Conservation (phyloP, 75 land plant genomes). For the Sequoia sempervirens region DNA sequence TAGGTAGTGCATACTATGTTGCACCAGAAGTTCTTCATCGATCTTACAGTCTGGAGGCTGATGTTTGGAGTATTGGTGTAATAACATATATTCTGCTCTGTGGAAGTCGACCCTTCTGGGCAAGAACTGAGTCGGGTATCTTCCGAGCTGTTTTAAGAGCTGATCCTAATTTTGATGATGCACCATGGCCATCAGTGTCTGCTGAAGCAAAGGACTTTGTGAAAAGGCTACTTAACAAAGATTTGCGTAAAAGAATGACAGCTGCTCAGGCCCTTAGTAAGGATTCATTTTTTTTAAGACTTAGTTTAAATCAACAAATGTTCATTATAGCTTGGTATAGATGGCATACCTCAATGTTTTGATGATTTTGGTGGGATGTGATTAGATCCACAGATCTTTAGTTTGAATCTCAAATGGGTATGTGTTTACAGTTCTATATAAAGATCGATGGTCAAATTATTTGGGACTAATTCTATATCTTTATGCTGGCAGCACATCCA, state of each 20-base stretch:
- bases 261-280: slow-evolving; percentile 63
- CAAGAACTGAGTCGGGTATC: slow-evolving; percentile 42
- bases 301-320: background rate
- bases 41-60: slow-evolving; percentile 59
- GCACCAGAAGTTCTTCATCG: slow-evolving; percentile 59
- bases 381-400: background rate
- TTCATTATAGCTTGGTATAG: background rate
- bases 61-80: slow-evolving; percentile 59
- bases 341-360: background rate
- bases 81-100: slow-evolving; percentile 55
- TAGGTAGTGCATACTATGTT: slow-evolving; percentile 59
- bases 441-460: background rate
- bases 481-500: slow-evolving; percentile 74
- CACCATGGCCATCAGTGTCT: slow-evolving; percentile 63
- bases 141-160: slow-evolving; percentile 59
- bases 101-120: slow-evolving; percentile 63
- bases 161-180: slow-evolving; percentile 65
- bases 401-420: background rate
- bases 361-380: background rate
- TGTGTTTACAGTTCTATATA: background rate
- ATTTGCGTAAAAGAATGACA: slow-evolving; percentile 53
- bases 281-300: slow-evolving; percentile 9
- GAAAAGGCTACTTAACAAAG: slow-evolving; percentile 52
- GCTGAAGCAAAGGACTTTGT: slow-evolving; percentile 67
- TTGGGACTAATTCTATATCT: background rate